Conservation (phyloP, 768 basidiomycete species). For the Agrocybe chaxingu region DNA sequence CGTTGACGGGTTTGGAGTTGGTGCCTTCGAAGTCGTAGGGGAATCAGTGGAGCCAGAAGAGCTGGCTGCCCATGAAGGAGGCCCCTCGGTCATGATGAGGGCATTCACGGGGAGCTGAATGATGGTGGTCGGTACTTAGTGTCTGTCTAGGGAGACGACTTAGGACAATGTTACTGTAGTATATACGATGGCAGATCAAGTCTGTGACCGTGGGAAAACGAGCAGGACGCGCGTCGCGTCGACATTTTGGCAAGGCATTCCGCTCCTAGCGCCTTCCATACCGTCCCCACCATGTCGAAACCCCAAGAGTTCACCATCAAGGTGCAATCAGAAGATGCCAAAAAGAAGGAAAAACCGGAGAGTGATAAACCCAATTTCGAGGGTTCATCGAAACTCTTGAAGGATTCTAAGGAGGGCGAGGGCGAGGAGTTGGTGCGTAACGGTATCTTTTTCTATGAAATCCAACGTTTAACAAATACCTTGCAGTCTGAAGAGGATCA, state of each 20-base stretch:
- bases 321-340: conserved; percentile 72
- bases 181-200: too few species aligned
- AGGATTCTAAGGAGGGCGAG: conserved; percentile 53
- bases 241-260: conserved; percentile 10
- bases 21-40: not conserved
- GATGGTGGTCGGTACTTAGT: too few species aligned
- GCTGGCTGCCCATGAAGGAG: conserved; percentile 14
- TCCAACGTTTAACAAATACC: conserved; percentile 5
- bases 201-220: conserved; percentile 27
- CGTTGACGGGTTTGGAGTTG: not conserved
- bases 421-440: conserved; percentile 77
- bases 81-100: conserved; percentile 14
- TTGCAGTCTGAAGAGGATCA: conserved; percentile 90
- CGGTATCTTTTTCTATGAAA: not conserved
- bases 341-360: conserved; percentile 61
- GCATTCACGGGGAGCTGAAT: too few species aligned
- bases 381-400: conserved; percentile 52
- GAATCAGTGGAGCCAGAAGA: conserved; percentile 6
- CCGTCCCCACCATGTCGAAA: conserved; percentile 47
- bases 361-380: conserved; percentile 30
- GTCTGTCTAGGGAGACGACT: too few species aligned
- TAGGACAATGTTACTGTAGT: too few species aligned
- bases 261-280: conserved; percentile 1
- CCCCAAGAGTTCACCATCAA: conserved; percentile 55
- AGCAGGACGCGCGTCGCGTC: conserved; percentile 54